A percentile compares a stretch with the other conserved stretches of the same genome.
Evolutionary conservation across 1,139 yeast species (phyloP).

Genomic region (Maudiozyma humilis): DNA sequence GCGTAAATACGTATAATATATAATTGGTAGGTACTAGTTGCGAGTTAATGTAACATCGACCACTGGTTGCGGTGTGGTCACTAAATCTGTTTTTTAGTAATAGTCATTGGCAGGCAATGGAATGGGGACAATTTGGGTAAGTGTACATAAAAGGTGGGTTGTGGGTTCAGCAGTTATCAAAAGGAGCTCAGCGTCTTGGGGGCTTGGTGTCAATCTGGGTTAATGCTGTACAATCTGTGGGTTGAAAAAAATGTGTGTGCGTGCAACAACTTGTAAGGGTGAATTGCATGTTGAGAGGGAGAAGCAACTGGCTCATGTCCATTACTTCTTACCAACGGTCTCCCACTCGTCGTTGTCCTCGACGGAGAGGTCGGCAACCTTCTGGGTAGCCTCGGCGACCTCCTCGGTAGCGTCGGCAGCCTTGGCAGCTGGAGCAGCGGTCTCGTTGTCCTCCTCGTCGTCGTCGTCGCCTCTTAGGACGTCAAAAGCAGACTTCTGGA

Average conservation of each 20-base stretch:
- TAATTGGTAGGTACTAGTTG: not conserved
- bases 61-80: not conserved
- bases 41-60: not conserved
- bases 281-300: not conserved
- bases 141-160: not conserved
- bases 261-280: too few species aligned
- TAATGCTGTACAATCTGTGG: not conserved
- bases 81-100: not conserved
- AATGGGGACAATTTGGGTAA: not conserved
- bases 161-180: too few species aligned
- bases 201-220: too few species aligned
- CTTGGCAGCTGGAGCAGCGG: conserved; percentile 18
- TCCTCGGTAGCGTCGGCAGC: conserved; percentile 17
- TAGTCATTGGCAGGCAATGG: not conserved
- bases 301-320: not conserved
- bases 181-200: too few species aligned
- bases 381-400: conserved; percentile 35
- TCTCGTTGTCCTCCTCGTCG: conserved; percentile 42
- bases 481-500: conserved; percentile 53
- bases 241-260: too few species aligned
- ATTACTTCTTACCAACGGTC: conserved; percentile 45
- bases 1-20: not conserved
- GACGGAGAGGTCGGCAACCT: conserved; percentile 36
- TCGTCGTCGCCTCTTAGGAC: conserved; percentile 64
- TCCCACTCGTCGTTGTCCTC: conserved; percentile 49